These are phyloP conservation scores for Monilinia polystroma DNA, from an alignment of 2,329 filamentous ascomycete species.

Conservation along the genomic window DNA sequence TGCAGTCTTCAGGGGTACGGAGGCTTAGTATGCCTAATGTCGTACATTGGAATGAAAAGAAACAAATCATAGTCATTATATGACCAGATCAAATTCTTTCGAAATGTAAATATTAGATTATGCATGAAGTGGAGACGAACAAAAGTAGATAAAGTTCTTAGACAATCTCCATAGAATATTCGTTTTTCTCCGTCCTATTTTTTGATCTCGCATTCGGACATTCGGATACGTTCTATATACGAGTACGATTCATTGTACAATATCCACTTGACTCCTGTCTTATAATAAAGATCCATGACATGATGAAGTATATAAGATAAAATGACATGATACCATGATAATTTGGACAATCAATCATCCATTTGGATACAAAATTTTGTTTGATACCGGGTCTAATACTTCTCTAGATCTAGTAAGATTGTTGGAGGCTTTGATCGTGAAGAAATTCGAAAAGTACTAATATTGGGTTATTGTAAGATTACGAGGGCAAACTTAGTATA, in stretches of 20 bases:
- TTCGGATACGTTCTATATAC: neutral
- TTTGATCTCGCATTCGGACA: constrained; percentile 17
- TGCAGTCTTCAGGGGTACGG: constrained; percentile 13
- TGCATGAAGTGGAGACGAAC: constrained; percentile 14
- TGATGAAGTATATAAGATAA: neutral
- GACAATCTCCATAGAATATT: neutral
- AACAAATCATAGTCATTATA: constrained; percentile 7
- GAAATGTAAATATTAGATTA: neutral
- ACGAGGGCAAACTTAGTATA: constrained; percentile 10
- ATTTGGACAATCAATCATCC: neutral
- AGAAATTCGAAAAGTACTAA: neutral
- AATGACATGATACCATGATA: neutral
- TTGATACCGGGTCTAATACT: neutral
- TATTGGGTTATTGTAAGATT: constrained; percentile 3
- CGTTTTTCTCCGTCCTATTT: neutral
- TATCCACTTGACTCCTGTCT: neutral
- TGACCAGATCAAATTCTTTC: neutral
- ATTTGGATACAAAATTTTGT: neutral
- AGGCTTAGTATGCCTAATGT: constrained; percentile 20
- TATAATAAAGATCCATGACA: constrained; percentile 4
- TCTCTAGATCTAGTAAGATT: neutral
- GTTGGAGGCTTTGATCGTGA: constrained; percentile 1
- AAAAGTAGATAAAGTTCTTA: constrained; percentile 7
- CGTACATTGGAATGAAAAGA: neutral
- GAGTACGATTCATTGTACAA: neutral